phyloP scores from a whole-genome alignment of 768 basidiomycete species.

The Tricholoma terreum region DNA sequence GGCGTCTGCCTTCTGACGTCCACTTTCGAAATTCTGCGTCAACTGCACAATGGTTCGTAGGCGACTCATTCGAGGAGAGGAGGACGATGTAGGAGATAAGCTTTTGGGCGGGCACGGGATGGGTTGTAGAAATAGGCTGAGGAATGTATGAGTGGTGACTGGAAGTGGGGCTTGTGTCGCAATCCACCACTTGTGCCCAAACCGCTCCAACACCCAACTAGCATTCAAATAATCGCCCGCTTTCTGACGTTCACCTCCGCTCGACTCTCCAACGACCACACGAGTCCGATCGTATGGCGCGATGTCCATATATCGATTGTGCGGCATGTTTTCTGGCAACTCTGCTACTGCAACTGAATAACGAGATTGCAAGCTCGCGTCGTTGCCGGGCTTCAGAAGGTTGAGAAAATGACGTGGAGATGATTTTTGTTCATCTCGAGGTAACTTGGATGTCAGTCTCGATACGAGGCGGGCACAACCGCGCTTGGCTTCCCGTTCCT shows the following conservation, averaged over 20 bases:
- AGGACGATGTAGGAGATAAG: slow-evolving; percentile 6
- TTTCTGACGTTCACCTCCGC: slow-evolving; percentile 1
- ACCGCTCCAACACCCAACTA: slow-evolving; percentile 77
- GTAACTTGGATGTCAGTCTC: neutral
- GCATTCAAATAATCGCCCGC: slow-evolving; percentile 72
- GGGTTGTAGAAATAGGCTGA: slow-evolving; percentile 62
- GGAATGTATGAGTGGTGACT: slow-evolving; percentile 68
- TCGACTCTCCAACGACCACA: slow-evolving; percentile 34
- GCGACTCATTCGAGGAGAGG: slow-evolving; percentile 32
- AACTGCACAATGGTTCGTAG: slow-evolving; percentile 81
- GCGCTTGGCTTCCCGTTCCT: slow-evolving; percentile 13
- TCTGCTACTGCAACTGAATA: slow-evolving; percentile 58
- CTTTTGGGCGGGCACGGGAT: slow-evolving; percentile 31
- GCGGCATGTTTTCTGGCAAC: slow-evolving; percentile 37
- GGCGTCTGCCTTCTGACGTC: slow-evolving; percentile 67
- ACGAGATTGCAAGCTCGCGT: slow-evolving; percentile 26
- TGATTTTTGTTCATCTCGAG: neutral
- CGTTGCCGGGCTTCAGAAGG: neutral
- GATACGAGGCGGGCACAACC: slow-evolving; percentile 11
- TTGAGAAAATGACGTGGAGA: neutral
- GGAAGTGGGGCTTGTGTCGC: slow-evolving; percentile 81
- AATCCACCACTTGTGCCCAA: slow-evolving; percentile 78
- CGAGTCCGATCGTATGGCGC: slow-evolving; percentile 82
- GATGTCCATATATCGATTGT: slow-evolving; percentile 74
- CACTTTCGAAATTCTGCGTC: slow-evolving; percentile 67